Evolutionary conservation across 345 rosid genomes (phyloP), one percentile per base, ranked within the genome.

Genomic region (Boechera divaricarpa): DNA sequence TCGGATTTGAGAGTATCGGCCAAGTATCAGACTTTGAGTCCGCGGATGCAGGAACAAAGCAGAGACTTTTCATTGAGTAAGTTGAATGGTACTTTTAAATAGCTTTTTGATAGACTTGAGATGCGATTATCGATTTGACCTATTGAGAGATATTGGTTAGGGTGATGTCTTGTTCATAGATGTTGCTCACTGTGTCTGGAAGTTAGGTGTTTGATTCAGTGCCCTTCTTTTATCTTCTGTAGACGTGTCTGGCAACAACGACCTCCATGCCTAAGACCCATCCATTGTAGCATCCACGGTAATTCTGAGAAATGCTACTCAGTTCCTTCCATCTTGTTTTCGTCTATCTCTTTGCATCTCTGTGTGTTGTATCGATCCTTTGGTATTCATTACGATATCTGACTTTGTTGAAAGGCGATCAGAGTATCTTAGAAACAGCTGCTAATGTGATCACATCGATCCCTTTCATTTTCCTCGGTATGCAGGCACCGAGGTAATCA

Each of bases 171-270:
- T 3, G 29, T 66, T 33, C 10, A 33, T 5, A 44, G 31, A 33
- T 45, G 24, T 51, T 26, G 29, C n/a, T 72, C 39, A 15, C 15
- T n/a, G 32, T 53, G 8, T 10, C 36, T 10, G 21, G 32, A 56
- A 42, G 11, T 69, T 61, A 10, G 47, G 28, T 55, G 64, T 55
- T 53, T 78, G 58, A 72, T 72, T 58, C 57, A 18, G 2, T 35
- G 48, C 12, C 6, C 18, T 66, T 72, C 5, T 38, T 45, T 61
- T 44, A 31, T 59, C 74, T 33, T 70, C 3, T 72, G 68, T 86
- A 91, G 99, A 80, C 87, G 88, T 81, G 85, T 85, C 9, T 95
- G 99, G 99, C 86, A 91, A 79, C 99, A 92, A 85, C 85, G 98
- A 78, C 99, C 99, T 18, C 86, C 91, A 65, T 95, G 96, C 73